These are phyloP conservation scores for Hyaloscypha variabilis DNA, from an alignment of 495 filamentous ascomycete genomes.

Conservation along the genomic window DNA sequence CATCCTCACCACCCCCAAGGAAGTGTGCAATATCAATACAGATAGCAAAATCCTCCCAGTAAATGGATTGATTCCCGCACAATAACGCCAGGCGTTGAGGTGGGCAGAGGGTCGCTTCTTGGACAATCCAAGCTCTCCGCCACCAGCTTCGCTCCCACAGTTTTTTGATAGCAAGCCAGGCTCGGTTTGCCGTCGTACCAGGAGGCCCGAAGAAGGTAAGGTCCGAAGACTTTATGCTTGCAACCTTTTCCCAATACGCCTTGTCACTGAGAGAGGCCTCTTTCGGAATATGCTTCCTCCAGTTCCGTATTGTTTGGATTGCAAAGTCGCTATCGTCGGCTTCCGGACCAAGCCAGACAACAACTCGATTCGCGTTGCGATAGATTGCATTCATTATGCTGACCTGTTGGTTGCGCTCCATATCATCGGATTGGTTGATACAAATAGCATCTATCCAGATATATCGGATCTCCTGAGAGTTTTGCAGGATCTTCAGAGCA, in stretches of 20 bases:
- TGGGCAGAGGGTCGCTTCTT: background rate
- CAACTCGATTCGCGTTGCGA: background rate
- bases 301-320: background rate
- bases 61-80: background rate
- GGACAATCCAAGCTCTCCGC: slow-evolving; percentile 8
- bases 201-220: background rate
- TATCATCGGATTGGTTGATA: no score
- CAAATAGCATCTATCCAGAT: no score
- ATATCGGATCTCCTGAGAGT: no score
- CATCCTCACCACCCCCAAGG: no score
- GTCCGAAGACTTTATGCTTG: background rate
- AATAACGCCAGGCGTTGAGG: background rate
- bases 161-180: background rate
- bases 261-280: background rate
- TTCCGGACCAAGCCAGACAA: background rate
- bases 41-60: background rate
- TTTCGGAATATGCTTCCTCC: background rate
- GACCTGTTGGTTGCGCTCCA: background rate
- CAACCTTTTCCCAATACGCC: background rate
- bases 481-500: no score
- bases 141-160: background rate
- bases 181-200: background rate
- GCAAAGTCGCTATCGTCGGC: background rate
- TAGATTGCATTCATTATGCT: background rate
- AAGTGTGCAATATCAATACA: background rate